Base-by-base conservation (phyloP, 108 stramenopile genomes). In the Seminavis robusta region DNA sequence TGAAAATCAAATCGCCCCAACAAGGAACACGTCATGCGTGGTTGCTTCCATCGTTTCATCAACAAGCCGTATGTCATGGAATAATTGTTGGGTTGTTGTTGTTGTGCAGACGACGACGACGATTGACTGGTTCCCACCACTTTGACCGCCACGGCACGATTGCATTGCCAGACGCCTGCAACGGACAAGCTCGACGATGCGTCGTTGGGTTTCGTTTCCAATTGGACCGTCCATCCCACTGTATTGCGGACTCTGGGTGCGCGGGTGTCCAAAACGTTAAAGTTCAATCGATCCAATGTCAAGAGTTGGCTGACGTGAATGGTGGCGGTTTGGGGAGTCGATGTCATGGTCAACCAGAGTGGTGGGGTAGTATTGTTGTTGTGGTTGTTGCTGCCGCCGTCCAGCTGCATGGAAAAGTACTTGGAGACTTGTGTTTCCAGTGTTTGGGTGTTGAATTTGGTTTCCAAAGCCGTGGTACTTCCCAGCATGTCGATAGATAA, bases 31-130 rank as follows among this genome's bases (percentile, higher is more conserved):
- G 43, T 21, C 1, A 59, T 7, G 2, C 57, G 57, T 1, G 57
- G 57, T 33, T 59, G 57, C 31, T 33, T 44, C 57, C 57, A 59
- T 10, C 57, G 57, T n/a, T 46, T 45, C 45, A 59, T 6, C 3
- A 59, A 8, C 2, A 59, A 16, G 3, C 44, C 57, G 7, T 20
- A 19, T 3, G 45, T 42, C 16, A 45, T 20, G 4, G 24, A 15
- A 4, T 49, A 27, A 23, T 46, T 16, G 25, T 46, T 19, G 17
- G 43, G 44, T 33, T 47, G 44, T 2, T 46, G 31, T n/a, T n/a
- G n/a, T n/a, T n/a, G n/a, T n/a, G n/a, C n/a, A n/a, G n/a, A n/a
- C n/a, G n/a, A n/a, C n/a, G n/a, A n/a, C n/a, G n/a, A n/a, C n/a
- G n/a, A n/a, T n/a, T n/a, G n/a, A n/a, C n/a, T n/a, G n/a, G n/a